A percentile compares a stretch with the other conserved stretches of the same genome.
Evolutionary conservation across 305 asterid species (phyloP).

Genomic region (Solanum hybrid): DNA sequence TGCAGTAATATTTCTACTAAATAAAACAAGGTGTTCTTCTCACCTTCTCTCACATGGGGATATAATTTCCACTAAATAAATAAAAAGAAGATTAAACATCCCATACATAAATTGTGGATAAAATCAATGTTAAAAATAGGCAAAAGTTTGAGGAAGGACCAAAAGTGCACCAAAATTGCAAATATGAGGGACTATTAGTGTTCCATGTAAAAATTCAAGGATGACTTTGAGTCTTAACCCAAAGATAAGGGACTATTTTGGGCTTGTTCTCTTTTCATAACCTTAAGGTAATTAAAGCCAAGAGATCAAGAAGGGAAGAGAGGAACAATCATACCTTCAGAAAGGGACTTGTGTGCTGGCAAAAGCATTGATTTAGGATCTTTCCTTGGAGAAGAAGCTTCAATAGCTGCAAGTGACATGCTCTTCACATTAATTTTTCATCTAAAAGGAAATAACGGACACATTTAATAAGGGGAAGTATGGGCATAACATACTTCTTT

Average conservation of each 20-base stretch:
- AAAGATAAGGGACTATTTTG: neutral
- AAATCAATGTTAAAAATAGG: neutral
- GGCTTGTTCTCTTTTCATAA: neutral
- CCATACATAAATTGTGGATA: neutral
- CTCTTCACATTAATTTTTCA: neutral
- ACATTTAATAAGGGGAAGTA: neutral
- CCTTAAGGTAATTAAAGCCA: neutral
- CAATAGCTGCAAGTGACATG: slow-evolving; percentile 50
- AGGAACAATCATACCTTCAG: slow-evolving; percentile 38
- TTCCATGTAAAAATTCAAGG: neutral
- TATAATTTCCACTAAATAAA: neutral
- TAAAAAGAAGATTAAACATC: neutral
- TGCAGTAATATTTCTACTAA: neutral
- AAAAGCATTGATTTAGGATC: slow-evolving; percentile 68
- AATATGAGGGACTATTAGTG: neutral
- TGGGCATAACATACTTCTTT: slow-evolving; percentile 52
- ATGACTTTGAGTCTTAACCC: neutral
- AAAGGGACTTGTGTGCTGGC: slow-evolving; percentile 32
- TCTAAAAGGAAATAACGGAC: neutral
- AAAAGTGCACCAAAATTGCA: neutral
- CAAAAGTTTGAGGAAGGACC: neutral
- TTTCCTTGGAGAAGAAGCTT: slow-evolving; percentile 85
- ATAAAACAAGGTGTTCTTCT: neutral
- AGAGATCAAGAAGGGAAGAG: neutral
- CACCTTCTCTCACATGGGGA: neutral